Percentiles rank a stretch among this genome's conserved stretches.
These are phyloP conservation scores for Stentor roeselii DNA, from an alignment of 73 alveolate species.

Conservation along the genomic window DNA sequence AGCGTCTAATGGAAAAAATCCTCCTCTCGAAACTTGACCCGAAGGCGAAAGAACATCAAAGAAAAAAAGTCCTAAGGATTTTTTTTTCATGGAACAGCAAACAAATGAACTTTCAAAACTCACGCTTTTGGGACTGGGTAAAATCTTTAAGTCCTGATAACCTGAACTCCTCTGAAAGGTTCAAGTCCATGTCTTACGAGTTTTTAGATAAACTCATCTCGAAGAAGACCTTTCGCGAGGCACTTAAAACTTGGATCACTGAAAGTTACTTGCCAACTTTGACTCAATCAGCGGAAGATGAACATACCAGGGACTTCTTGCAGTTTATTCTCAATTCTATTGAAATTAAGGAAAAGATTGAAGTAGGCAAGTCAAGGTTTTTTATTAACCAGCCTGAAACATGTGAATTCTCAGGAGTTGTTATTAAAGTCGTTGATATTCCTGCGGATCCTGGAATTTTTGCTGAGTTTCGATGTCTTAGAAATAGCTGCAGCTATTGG, in stretches of 20 bases:
- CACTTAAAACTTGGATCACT: not conserved
- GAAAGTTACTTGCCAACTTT: not conserved
- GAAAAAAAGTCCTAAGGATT: conserved; percentile 20
- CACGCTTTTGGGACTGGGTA: conserved; percentile 13
- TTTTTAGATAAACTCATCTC: conserved; percentile 1
- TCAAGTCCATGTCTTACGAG: conserved; percentile 28
- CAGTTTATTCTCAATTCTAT: not conserved
- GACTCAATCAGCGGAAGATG: not conserved
- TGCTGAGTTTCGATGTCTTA: not conserved
- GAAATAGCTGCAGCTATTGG: not conserved
- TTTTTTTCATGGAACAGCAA: conserved; percentile 16
- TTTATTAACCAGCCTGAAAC: not conserved
- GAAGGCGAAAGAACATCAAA: conserved; percentile 23
- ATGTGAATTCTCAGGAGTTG: not conserved
- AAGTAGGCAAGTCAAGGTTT: not conserved
- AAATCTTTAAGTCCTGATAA: conserved; percentile 15
- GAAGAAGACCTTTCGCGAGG: not conserved
- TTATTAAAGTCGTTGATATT: not conserved
- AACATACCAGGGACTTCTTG: conserved; percentile 1
- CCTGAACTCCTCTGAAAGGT: not conserved
- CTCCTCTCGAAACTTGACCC: conserved; percentile 15
- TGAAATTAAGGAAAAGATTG: not conserved
- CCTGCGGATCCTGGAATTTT: not conserved
- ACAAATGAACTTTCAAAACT: not conserved
- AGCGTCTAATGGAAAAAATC: conserved; percentile 15